Percentiles rank a stretch among this genome's conserved stretches.
phyloP scores from a whole-genome alignment of 441 rosid species.

The Adansonia rubrostipa region DNA sequence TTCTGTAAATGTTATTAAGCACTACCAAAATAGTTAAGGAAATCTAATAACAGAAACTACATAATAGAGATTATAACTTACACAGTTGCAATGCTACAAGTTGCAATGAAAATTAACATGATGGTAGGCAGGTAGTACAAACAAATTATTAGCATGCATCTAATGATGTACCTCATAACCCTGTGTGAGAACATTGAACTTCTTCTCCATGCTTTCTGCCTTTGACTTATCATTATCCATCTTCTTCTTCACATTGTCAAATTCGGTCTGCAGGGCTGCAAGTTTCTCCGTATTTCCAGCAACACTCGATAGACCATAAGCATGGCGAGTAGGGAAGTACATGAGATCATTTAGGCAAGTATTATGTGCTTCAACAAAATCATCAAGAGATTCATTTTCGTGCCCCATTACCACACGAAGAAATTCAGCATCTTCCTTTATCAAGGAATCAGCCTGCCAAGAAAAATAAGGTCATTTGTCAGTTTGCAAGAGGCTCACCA shows the following conservation, averaged over 20 bases:
- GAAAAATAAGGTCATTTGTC: slow-evolving; percentile 19
- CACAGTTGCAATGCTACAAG: neutral
- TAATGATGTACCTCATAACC: slow-evolving; percentile 82
- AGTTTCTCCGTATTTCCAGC: slow-evolving; percentile 89
- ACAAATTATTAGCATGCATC: slow-evolving; percentile 12
- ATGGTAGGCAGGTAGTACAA: neutral
- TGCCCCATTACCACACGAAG: slow-evolving; percentile 90
- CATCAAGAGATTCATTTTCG: slow-evolving; percentile 78
- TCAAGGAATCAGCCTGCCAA: slow-evolving; percentile 69
- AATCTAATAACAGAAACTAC: neutral
- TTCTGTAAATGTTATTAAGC: slow-evolving; percentile 6
- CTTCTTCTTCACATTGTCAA: slow-evolving; percentile 69
- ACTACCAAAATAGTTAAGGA: neutral
- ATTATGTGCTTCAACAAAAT: slow-evolving; percentile 84
- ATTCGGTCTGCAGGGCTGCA: slow-evolving; percentile 79
- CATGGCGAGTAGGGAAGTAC: slow-evolving; percentile 92
- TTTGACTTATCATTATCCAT: slow-evolving; percentile 86
- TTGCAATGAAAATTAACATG: neutral
- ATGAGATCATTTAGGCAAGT: slow-evolving; percentile 91
- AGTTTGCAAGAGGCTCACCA: slow-evolving; percentile 11
- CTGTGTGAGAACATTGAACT: slow-evolving; percentile 77
- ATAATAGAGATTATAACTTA: neutral
- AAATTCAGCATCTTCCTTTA: slow-evolving; percentile 71
- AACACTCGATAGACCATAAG: slow-evolving; percentile 90
- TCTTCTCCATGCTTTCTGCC: slow-evolving; percentile 79